Conservation (phyloP, 495 filamentous ascomycete genomes). For the Trichocladium antarcticum region DNA sequence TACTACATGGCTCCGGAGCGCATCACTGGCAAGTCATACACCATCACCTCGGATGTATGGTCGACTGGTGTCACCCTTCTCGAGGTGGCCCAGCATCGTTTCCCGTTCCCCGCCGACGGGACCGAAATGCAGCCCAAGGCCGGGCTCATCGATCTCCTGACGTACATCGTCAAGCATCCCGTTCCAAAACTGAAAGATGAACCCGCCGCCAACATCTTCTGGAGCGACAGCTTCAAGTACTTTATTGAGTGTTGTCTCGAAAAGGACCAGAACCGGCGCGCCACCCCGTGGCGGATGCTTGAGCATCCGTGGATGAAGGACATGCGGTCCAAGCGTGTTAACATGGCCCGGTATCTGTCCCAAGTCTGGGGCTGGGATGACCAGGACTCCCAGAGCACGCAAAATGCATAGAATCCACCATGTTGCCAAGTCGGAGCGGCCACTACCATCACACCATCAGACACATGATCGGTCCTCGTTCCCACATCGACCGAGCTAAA, state of each 20-base stretch:
- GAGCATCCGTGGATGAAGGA: constrained; percentile 98
- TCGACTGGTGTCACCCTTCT: constrained; percentile 89
- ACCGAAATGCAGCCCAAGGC: constrained; percentile 80
- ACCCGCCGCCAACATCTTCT: constrained; percentile 64
- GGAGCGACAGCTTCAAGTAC: constrained; percentile 96
- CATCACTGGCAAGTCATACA: constrained; percentile 94
- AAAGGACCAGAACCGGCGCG: constrained; percentile 78
- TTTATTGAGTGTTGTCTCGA: constrained; percentile 98
- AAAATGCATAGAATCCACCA: too few species aligned
- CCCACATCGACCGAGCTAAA: too few species aligned
- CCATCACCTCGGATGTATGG: constrained; percentile 98
- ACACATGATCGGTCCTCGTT: too few species aligned
- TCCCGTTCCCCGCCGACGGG: constrained; percentile 94
- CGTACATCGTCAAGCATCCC: constrained; percentile 91
- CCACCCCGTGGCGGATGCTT: constrained; percentile 95
- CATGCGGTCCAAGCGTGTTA: constrained; percentile 89
- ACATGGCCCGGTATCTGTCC: constrained; percentile 83
- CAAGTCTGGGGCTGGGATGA: constrained; percentile 91
- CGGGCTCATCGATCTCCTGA: constrained; percentile 85
- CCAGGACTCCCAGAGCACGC: too few species aligned
- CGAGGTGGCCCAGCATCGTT: constrained; percentile 94
- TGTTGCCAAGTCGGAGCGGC: too few species aligned
- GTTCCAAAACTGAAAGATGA: constrained; percentile 96
- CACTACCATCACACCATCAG: too few species aligned
- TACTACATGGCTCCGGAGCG: constrained; percentile 99